Evolutionary conservation across 768 basidiomycete genomes (phyloP).

Genomic region (Asterophora lycoperdoides): DNA sequence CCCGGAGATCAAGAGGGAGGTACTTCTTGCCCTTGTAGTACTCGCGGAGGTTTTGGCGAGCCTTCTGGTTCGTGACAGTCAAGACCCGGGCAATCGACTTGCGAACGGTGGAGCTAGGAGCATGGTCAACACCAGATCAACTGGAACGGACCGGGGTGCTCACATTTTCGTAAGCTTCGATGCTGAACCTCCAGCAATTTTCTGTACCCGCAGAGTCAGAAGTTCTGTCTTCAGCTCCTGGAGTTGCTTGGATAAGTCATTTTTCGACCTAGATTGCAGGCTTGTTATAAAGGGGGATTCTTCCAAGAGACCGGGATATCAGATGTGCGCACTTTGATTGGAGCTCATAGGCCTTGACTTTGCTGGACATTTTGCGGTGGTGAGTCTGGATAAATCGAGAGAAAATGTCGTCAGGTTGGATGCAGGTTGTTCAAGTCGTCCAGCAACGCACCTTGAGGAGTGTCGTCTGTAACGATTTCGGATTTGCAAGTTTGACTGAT

Average conservation of each 20-base stretch:
- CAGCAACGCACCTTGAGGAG: conserved; percentile 45
- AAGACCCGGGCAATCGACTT: conserved; percentile 98
- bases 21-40: conserved; percentile 98
- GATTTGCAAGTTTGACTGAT: conserved; percentile 63
- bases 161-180: conserved; percentile 98
- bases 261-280: conserved; percentile 70
- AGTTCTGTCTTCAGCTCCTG: conserved; percentile 94
- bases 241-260: conserved; percentile 93
- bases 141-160: conserved; percentile 26
- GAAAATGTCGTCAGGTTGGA: neutral
- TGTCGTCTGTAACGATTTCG: conserved; percentile 37
- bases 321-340: conserved; percentile 75
- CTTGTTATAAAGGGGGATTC: conserved; percentile 9
- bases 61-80: conserved; percentile 98
- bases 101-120: conserved; percentile 81
- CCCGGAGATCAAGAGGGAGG: conserved; percentile 93
- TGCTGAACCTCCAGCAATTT: conserved; percentile 93
- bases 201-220: conserved; percentile 90
- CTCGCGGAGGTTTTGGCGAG: conserved; percentile 93
- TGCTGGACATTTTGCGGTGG: conserved; percentile 69
- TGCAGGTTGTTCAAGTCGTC: no score
- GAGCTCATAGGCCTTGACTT: conserved; percentile 96
- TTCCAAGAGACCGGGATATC: conserved; percentile 1
- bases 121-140: neutral
- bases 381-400: conserved; percentile 2